Conservation (phyloP, 2,329 filamentous ascomycete genomes). For the Apiospora sp. region DNA sequence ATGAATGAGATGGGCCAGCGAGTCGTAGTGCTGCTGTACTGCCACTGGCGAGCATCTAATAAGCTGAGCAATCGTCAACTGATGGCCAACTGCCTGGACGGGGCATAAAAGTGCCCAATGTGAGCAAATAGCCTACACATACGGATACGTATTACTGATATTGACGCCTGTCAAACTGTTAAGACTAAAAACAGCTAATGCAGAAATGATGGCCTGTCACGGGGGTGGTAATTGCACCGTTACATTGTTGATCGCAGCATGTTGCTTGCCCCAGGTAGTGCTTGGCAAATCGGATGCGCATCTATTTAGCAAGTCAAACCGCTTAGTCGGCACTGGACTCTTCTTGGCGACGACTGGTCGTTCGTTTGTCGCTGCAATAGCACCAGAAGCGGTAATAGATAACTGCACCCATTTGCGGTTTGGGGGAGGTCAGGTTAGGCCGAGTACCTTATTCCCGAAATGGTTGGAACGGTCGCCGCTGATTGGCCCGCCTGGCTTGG, state of each 20-base stretch:
- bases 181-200: background rate
- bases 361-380: background rate
- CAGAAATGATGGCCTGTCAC: background rate
- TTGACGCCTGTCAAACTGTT: background rate
- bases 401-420: background rate
- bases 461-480: background rate
- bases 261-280: background rate
- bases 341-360: background rate
- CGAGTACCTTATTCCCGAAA: background rate
- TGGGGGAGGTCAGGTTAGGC: background rate
- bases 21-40: background rate
- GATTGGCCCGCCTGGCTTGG: background rate
- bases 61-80: background rate
- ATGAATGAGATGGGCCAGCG: background rate
- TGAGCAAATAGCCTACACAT: too few relatives aligned
- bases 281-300: background rate
- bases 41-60: background rate
- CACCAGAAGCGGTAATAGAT: background rate
- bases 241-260: background rate
- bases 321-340: conserved; percentile 2
- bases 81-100: background rate
- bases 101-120: background rate
- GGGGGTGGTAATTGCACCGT: background rate
- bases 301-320: background rate
- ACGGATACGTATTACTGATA: background rate